A percentile compares a stretch with the other conserved stretches of the same genome.
phyloP scores from a whole-genome alignment of 2,329 filamentous ascomycete genomes.

The Fusarium compactum region DNA sequence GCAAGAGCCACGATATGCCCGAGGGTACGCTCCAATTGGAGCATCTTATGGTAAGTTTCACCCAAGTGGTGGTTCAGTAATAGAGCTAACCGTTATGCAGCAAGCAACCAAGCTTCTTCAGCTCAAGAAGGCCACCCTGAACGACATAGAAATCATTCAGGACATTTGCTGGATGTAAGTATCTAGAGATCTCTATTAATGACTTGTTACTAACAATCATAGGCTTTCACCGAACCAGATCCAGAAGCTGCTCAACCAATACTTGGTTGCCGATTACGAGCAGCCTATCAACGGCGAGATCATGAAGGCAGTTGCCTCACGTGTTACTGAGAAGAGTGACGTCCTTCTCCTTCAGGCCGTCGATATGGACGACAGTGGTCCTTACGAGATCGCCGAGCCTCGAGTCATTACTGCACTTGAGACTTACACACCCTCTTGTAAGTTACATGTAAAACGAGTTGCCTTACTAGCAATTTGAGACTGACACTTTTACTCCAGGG shows the following conservation, averaged over 20 bases:
- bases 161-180: constrained; percentile 99
- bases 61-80: neutral
- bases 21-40: constrained; percentile 97
- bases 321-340: constrained; percentile 98
- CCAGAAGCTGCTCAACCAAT: constrained; percentile 98
- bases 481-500: constrained; percentile 67
- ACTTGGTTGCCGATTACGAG: constrained; percentile 98
- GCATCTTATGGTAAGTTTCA: constrained; percentile 84
- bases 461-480: constrained; percentile 32
- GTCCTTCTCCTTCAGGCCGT: constrained; percentile 93
- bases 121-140: constrained; percentile 97
- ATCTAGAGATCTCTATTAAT: neutral
- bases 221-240: constrained; percentile 99
- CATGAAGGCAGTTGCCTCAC: constrained; percentile 98
- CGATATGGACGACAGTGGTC: constrained; percentile 98
- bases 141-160: constrained; percentile 99
- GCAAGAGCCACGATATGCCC: constrained; percentile 99
- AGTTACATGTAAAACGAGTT: constrained; percentile 52
- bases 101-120: constrained; percentile 99
- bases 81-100: constrained; percentile 58
- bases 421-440: constrained; percentile 98
- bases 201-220: constrained; percentile 19
- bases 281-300: constrained; percentile 99
- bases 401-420: constrained; percentile 95
- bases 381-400: constrained; percentile 98